Percentiles rank a stretch among this genome's conserved stretches.
phyloP scores from a whole-genome alignment of 495 filamentous ascomycete species.

The Tuber aestivum region DNA sequence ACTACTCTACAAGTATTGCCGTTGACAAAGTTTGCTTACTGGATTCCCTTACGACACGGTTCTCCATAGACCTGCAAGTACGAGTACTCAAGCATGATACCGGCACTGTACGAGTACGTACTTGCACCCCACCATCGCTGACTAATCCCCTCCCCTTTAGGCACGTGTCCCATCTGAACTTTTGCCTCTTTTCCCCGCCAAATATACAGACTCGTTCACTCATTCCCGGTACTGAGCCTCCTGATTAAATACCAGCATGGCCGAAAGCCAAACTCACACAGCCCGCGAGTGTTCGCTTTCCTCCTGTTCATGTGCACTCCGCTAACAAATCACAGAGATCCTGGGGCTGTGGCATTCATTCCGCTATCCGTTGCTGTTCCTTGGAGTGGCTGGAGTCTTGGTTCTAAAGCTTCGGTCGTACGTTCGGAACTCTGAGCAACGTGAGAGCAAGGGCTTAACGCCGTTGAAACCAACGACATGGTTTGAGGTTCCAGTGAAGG shows the following conservation, averaged over 20 bases:
- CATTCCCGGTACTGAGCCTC: neutral
- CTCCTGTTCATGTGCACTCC: neutral
- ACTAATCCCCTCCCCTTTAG: neutral
- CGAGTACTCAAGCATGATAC: no score
- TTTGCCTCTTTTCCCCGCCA: neutral
- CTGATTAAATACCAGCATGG: neutral
- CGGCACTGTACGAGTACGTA: neutral
- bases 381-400: slow-evolving; percentile 46
- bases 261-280: neutral
- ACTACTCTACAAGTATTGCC: no score
- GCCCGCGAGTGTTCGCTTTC: neutral
- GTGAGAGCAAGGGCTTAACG: slow-evolving; percentile 29
- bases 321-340: slow-evolving; percentile 43
- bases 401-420: slow-evolving; percentile 41
- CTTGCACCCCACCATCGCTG: neutral
- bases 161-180: neutral
- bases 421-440: slow-evolving; percentile 20
- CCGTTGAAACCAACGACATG: slow-evolving; percentile 23
- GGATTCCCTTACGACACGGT: neutral
- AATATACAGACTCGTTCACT: neutral
- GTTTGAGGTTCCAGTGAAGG: neutral
- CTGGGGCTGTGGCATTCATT: slow-evolving; percentile 54
- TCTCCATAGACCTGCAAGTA: no score
- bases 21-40: neutral
- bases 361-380: slow-evolving; percentile 51